These are phyloP conservation scores for Ustulina deusta DNA, from an alignment of 2,329 filamentous ascomycete genomes.

Conservation along the genomic window DNA sequence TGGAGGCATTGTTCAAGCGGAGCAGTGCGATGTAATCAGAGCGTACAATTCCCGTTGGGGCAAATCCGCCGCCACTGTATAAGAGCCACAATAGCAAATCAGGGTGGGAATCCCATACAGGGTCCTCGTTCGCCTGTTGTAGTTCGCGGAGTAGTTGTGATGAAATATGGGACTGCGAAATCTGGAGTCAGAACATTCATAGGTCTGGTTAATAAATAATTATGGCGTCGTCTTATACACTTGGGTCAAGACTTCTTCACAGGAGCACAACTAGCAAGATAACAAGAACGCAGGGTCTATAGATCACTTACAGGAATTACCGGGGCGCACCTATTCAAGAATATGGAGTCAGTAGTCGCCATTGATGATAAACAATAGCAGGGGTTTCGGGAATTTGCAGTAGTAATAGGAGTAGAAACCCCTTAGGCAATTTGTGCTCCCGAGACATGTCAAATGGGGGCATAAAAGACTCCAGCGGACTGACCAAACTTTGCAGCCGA, in stretches of 20 bases:
- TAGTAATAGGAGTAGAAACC: no score
- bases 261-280: no score
- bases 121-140: constrained; percentile 47
- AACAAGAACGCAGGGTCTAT: background rate
- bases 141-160: constrained; percentile 51
- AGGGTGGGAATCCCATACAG: constrained; percentile 50
- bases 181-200: constrained; percentile 28
- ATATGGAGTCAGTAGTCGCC: no score
- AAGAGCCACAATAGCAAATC: constrained; percentile 55
- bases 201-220: no score
- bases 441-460: no score
- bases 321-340: no score
- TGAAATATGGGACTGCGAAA: constrained; percentile 49
- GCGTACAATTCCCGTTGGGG: constrained; percentile 48
- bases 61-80: constrained; percentile 55
- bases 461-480: no score
- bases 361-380: no score
- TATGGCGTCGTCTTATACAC: background rate
- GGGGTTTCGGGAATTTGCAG: no score
- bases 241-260: background rate
- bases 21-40: constrained; percentile 48
- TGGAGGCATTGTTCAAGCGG: constrained; percentile 36
- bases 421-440: no score
- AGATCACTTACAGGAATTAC: constrained; percentile 54
- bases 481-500: constrained; percentile 59